Conservation (phyloP, 352 stramenopile species). For the Phytophthora boehmeriae region DNA sequence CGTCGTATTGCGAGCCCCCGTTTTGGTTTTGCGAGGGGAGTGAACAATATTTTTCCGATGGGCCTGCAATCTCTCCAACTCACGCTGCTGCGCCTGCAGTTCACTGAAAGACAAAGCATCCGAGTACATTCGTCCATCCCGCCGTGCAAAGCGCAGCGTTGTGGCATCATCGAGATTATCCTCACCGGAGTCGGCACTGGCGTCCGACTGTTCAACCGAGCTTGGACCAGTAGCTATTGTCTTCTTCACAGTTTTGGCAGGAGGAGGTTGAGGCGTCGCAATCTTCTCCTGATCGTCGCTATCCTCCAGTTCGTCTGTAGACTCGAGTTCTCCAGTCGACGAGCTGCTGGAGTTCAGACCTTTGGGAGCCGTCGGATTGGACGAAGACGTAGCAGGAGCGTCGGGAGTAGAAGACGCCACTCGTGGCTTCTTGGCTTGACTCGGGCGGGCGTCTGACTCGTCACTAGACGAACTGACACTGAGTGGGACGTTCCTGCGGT, state of each 20-base stretch:
- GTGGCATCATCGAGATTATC: conserved; percentile 15
- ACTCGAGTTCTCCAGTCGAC: conserved; percentile 4
- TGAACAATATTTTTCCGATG: conserved; percentile 8
- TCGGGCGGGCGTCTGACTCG: conserved; percentile 22
- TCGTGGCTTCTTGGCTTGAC: conserved; percentile 20
- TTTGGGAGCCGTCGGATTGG: conserved; percentile 3
- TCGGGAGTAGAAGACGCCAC: conserved; percentile 3
- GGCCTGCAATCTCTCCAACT: conserved; percentile 38
- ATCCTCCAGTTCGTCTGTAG: conserved; percentile 7
- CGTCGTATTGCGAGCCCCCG: conserved; percentile 10
- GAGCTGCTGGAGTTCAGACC: conserved; percentile 10
- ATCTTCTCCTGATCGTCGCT: conserved; percentile 2
- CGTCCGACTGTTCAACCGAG: conserved; percentile 2
- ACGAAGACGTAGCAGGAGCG: conserved; percentile 3
- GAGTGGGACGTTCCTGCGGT: conserved; percentile 11
- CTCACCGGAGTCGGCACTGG: conserved; percentile 12
- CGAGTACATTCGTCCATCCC: conserved; percentile 32
- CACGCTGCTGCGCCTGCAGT: conserved; percentile 65
- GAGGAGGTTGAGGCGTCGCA: neutral
- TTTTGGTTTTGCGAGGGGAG: conserved; percentile 7
- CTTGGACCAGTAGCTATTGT: neutral
- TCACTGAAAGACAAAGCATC: conserved; percentile 64
- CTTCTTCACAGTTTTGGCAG: conserved; percentile 13
- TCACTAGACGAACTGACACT: conserved; percentile 20
- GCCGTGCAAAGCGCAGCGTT: conserved; percentile 18